Percentiles rank a stretch among this genome's conserved stretches.
Evolutionary conservation across 2,329 filamentous ascomycete genomes (phyloP).

Genomic region (Botrytis tulipae): DNA sequence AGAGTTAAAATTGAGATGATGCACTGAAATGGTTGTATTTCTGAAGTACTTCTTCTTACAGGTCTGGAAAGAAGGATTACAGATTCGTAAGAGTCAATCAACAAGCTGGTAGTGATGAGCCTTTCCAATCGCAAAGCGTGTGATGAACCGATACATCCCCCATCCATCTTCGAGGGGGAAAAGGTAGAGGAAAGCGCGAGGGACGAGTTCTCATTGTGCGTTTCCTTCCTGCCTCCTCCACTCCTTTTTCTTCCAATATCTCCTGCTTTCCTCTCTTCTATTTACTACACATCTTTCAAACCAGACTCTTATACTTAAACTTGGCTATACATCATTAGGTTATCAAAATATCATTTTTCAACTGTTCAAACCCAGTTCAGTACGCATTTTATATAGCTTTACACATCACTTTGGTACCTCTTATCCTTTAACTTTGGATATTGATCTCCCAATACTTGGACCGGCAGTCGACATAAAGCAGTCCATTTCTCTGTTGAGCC

Average conservation of each 20-base stretch:
- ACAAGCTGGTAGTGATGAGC: rapidly evolving
- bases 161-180: neutral
- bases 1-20: rapidly evolving
- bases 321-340: neutral
- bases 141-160: neutral
- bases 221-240: neutral
- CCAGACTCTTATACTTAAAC: neutral
- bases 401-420: neutral
- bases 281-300: neutral
- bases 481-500: neutral
- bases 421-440: neutral
- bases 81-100: neutral
- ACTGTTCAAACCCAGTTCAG: rapidly evolving
- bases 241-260: neutral
- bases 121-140: rapidly evolving
- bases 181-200: neutral
- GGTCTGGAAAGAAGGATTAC: neutral
- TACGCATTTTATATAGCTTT: neutral
- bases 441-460: neutral
- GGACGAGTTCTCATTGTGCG: neutral
- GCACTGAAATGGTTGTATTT: neutral
- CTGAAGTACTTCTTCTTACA: neutral
- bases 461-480: neutral
- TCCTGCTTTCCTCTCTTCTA: neutral
- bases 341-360: neutral